Evolutionary conservation across 768 basidiomycete genomes (phyloP), one percentile per base, ranked within the genome.

Genomic region (Neoboletus subvelutipes): DNA sequence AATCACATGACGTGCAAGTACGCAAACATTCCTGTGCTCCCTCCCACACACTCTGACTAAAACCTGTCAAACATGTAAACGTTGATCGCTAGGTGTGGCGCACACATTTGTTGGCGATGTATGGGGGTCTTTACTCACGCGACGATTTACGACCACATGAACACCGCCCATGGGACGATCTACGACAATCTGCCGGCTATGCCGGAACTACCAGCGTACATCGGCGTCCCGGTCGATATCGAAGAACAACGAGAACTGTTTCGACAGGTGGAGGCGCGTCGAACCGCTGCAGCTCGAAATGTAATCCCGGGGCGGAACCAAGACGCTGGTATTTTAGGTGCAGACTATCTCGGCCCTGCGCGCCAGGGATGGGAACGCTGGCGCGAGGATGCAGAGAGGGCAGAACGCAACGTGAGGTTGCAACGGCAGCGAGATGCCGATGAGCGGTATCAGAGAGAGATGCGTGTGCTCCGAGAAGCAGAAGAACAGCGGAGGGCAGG

Each of bases 61-160:
- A n/a, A 46, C n/a, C 5, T 15, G 12, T 40, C 1, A 1, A n/a
- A 4, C 11, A 15, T 18, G 18, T 26, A 28, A 11, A 37, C 18
- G 1, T n/a, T 2, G 24, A 24, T 33, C 18, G 10, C 22, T 34
- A 85, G 80, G 47, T 92, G 90, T 67, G 77, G 81, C 47, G 87
- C 85, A 1, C 90, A 92, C 67, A 85, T 87, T 2, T 92, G 90
- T 60, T 92, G 90, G 91, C 68, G 69, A 9, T 86, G 85, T 55
- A 67, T 82, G 72, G 68, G 68, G 9, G 48, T 72, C 5, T 85
- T 84, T 46, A 56, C 55, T 0, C 20, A 4, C 0, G 55, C 33
- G 0, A 63, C 67, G 6, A 73, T 78, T 17, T 77, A 78, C 45
- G 1, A 10, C 0, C 81, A 82, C 45, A 76, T 83, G 77, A 50